A percentile compares a stretch with the other conserved stretches of the same genome.
Evolutionary conservation across 768 basidiomycete genomes (phyloP).

Genomic region (Rhodotorula diobovata): DNA sequence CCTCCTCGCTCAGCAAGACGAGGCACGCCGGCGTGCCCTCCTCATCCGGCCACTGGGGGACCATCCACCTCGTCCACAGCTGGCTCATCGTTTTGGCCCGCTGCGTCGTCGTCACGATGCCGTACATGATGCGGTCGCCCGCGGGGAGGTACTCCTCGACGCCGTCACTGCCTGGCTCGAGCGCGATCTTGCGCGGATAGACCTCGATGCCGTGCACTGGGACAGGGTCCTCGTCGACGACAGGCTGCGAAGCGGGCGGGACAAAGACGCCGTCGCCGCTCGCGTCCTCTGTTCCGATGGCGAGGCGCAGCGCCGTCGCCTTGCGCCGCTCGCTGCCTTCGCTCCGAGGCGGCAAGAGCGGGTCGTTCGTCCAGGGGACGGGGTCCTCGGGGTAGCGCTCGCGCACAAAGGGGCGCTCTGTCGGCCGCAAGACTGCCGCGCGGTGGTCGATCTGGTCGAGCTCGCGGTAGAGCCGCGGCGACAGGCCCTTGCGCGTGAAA

Average conservation of each 20-base stretch:
- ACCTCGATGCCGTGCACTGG: constrained; percentile 16
- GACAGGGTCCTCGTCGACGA: constrained; percentile 8
- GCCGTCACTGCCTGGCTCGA: background rate
- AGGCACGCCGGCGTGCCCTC: constrained; percentile 26
- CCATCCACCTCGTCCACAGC: constrained; percentile 32
- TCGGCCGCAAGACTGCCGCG: constrained; percentile 17
- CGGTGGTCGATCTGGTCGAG: constrained; percentile 21
- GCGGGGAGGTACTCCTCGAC: constrained; percentile 6
- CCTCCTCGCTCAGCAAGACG: constrained; percentile 31
- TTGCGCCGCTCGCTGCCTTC: background rate
- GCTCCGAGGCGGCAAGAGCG: constrained; percentile 4
- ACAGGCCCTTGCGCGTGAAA: constrained; percentile 12
- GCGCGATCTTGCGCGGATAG: constrained; percentile 16
- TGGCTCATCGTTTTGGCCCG: constrained; percentile 33
- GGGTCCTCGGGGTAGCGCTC: background rate
- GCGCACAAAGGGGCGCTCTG: constrained; percentile 2
- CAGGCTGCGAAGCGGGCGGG: background rate
- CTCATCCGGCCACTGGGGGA: background rate
- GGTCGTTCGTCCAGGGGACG: constrained; percentile 18
- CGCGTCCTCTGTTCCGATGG: background rate
- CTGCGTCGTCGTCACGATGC: constrained; percentile 31
- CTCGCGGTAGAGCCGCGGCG: constrained; percentile 3
- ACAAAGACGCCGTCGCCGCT: background rate
- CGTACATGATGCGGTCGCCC: constrained; percentile 20
- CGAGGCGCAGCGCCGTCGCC: background rate